Evolutionary conservation across 441 rosid species (phyloP).

Genomic region (Gossypium laxum): DNA sequence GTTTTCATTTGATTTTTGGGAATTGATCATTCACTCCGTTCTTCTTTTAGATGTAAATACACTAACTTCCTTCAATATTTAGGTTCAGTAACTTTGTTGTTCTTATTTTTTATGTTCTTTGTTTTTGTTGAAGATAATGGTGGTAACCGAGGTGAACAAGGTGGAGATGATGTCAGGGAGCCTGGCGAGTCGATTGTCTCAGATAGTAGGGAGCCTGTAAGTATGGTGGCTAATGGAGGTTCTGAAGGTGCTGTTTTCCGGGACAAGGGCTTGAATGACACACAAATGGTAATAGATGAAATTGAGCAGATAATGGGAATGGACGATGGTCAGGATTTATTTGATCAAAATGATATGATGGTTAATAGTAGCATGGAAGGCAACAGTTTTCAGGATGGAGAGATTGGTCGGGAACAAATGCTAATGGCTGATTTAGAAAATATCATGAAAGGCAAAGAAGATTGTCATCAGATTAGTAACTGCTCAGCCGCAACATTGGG

Average conservation of each 20-base stretch:
- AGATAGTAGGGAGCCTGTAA: conserved; percentile 1
- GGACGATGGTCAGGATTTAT: conserved; percentile 23
- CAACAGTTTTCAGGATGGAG: conserved; percentile 25
- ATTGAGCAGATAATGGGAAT: conserved; percentile 24
- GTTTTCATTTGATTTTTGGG: neutral
- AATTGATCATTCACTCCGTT: neutral
- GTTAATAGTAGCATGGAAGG: conserved; percentile 19
- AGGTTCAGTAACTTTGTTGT: conserved; percentile 1
- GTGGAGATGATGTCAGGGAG: conserved; percentile 17
- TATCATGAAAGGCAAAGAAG: conserved; percentile 31
- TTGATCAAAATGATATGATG: conserved; percentile 12
- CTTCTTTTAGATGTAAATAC: neutral
- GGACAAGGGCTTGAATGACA: conserved; percentile 19
- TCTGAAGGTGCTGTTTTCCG: conserved; percentile 9
- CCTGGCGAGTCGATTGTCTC: conserved; percentile 15
- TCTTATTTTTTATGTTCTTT: conserved; percentile 2
- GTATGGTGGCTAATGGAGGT: conserved; percentile 15
- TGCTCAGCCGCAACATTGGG: conserved; percentile 11
- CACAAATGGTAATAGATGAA: conserved; percentile 25
- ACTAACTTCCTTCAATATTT: neutral
- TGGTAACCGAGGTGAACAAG: conserved; percentile 12
- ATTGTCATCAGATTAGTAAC: conserved; percentile 21
- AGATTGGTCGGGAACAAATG: conserved; percentile 22
- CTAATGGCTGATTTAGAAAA: conserved; percentile 42
- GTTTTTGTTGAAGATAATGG: conserved; percentile 23